Evolutionary conservation across 73 alveolate species (phyloP), one percentile per base, ranked within the genome.

Genomic region (Blepharisma japonicum): DNA sequence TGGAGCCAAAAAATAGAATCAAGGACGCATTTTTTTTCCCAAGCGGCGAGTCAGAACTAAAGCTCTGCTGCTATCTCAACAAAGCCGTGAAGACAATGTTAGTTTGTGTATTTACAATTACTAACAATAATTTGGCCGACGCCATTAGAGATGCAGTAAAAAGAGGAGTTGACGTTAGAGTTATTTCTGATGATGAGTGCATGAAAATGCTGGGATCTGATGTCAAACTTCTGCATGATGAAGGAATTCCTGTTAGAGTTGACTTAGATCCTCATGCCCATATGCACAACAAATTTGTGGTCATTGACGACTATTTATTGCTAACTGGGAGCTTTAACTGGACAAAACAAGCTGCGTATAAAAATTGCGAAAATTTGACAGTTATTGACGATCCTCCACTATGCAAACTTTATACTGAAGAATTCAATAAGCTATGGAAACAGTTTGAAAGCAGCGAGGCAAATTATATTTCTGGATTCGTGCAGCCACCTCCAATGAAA

Each of bases 111-210:
- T 95, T 93, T 92, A 91, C 92, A 18, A 42, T 95, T 77, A 93
- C 98, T 7, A 91, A 93, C 80, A 91, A 93, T 78, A 76, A 83
- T 48, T 83, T 95, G 42, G 91, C 95, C 1, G 82, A 90, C 77
- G 98, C 98, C 6, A 88, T 95, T 25, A 55, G 61, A 45, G 96
- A 91, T 48, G 92, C 92, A 53, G 86, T 81, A 83, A 78, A 86
- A 38, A 68, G 87, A n/a, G 98, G 98, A 77, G 92, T 93, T 6
- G 79, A 82, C 23, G 96, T 95, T 9, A 55, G 92, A 82, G 82
- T 95, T 54, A 95, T 95, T 68, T 82, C 98, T 7, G 99, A 95
- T 83, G 98, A 93, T 81, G 98, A 95, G 83, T 91, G 96, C 79
- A 81, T 87, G 78, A 87, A 89, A 68, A 79, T 88, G 76, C 48